Base-by-base conservation (phyloP, 768 basidiomycete genomes). In the Gelatoporia subvermispora region DNA sequence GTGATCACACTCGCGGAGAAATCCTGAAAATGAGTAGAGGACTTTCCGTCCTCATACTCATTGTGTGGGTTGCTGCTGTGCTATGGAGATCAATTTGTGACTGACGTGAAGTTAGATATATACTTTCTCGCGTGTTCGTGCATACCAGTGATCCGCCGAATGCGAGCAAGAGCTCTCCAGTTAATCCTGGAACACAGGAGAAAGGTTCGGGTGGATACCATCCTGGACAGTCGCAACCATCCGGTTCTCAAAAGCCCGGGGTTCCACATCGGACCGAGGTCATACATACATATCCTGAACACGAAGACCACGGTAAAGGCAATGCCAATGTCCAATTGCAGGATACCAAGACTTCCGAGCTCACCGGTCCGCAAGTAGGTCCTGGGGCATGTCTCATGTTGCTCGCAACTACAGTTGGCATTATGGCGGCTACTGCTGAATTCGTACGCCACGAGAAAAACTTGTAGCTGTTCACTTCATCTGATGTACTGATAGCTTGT, bases 371-470 rank as follows among this genome's bases (percentile, higher is more conserved):
- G 0, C 72, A 78, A 51, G 70, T 80, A 18, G 83, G 79, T 54
- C 82, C 80, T 58, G 85, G 74, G 67, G 76, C 83, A 2, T 82
- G 81, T 56, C 66, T 85, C 11, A 56, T 63, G 4, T 67, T 83
- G 49, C 72, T 88, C 2, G 35, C 66, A 3, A 39, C 79, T 31
- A 75, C 75, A 28, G 75, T 88, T 37, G 78, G 61, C 9, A 60
- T 88, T 24, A 81, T 85, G 79, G 83, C 79, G 28, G 70, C 72
- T 21, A 88, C 86, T 4, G 84, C 82, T 17, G 84, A 85, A 73
- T 86, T 77, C 72, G 82, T 86, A 55, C 62, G 72, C 65, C 1
- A 21, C 16, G 2, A 3, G 20, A 21, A 8, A n/a, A 31, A 15
- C 25, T 41, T 18, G n/a, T 44, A 31, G 7, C 31, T 39, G 13